Base-by-base conservation (phyloP, 768 basidiomycete species). In the Lactifluus hygrophoroides region DNA sequence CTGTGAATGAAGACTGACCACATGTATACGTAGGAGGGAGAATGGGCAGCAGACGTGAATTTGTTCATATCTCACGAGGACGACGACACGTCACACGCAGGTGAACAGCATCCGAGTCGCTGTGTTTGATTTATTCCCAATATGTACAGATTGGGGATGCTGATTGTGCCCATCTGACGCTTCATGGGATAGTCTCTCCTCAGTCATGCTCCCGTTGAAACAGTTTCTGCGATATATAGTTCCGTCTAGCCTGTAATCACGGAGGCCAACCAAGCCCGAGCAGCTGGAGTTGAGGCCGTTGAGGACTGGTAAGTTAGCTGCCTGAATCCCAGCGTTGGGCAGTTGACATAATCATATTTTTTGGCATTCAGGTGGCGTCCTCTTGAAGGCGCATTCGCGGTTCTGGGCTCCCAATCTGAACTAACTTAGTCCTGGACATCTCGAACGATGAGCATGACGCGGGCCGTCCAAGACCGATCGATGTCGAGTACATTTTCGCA, bases 21-120 rank as follows among this genome's bases (percentile, higher is more conserved):
- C 40, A 48, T 38, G 32, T 30, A 21, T 11, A 17, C 46, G 13
- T 61, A 97, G 93, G 93, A 94, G 68, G 91, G 94, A 32, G 86
- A 83, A 16, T 98, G 95, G 95, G 81, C 83, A 2, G 81, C 78
- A 53, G 88, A 96, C 65, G 84, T 90, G 3, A 97, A 98, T 64
- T 83, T 87, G 3, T 98, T 98, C 66, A n/a, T n/a, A n/a, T n/a
- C n/a, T n/a, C n/a, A n/a, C n/a, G n/a, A n/a, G n/a, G n/a, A n/a
- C n/a, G n/a, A 96, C 53, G 95, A 97, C 60, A 93, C n/a, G n/a
- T n/a, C n/a, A 95, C 61, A 85, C 85, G 1, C 83, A 88, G 53
- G 68, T 77, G 1, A 94, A 93, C 67, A 90, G 88, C 55, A 78
- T 92, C 30, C 80, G 96, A 35, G 81, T 90, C 2, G 88, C 90